Evolutionary conservation across 306 rosid genomes (phyloP), one percentile per base, ranked within the genome.

Genomic region (Elaeagnus macrophylla): DNA sequence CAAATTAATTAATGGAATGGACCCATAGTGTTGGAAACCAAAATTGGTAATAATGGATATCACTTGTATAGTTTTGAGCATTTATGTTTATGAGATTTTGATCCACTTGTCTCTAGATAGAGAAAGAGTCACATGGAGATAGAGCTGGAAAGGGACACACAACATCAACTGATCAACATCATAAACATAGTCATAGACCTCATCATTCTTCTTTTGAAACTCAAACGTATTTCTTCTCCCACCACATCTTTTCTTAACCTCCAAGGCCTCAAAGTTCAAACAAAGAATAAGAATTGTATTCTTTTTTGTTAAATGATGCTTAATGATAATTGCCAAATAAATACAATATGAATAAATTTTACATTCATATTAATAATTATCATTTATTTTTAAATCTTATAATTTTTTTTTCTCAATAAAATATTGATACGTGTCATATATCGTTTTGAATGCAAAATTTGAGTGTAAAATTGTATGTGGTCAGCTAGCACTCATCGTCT

Each of bases 141-240:
- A 51, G n/a, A 67, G 83, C 63, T 73, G 80, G 80, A 74, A 79
- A 74, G 81, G 65, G 71, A 64, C 53, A 41, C 68, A 10, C 63
- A 65, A 25, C 2, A 25, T 25, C 32, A 25, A 25, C 72, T 63
- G 78, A 80, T 77, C 82, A 65, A 66, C 81, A 74, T 73, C 79
- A 72, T 14, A 53, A 25, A 47, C 44, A 58, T 68, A 53, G 84
- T 75, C 94, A 42, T 58, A 67, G 49, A 25, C 58, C 66, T 77
- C 83, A 87, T 83, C 84, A 83, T 87, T 79, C 59, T 15, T 39
- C 39, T 35, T 68, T 81, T 81, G 94, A 83, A 87, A 68, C 62
- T 60, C 59, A 37, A 48, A 47, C n/a, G n/a, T n/a, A n/a, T n/a
- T n/a, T n/a, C n/a, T 5, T 10, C 25, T 45, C 53, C 54, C 61